Base-by-base conservation (phyloP, 2,329 filamentous ascomycete species). In the Alternaria gansuensis region DNA sequence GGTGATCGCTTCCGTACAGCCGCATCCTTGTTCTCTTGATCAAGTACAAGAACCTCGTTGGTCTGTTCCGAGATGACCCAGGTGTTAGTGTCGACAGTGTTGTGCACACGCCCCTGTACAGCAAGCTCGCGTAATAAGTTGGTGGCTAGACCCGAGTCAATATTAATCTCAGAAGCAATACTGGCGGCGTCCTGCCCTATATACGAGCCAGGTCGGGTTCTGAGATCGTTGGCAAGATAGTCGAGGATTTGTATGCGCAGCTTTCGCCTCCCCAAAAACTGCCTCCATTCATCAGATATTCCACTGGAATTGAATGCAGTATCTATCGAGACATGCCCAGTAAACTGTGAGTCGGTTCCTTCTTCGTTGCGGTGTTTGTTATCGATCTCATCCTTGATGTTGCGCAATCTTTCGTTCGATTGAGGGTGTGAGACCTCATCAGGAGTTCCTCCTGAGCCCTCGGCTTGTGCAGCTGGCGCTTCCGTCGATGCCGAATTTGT, bases 191-290 rank as follows among this genome's bases (percentile, higher is more conserved):
- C 28, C 28, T 66, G 52, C 11, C 68, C 68, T 26, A 68, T 63
- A 23, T 71, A 68, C 2, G 68, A 69, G 1, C 63, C 65, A 14
- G 57, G 55, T 14, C 66, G 54, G 3, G 55, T 51, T 10, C 56
- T 63, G 0, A 66, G 28, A 14, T 69, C 67, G 21, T 58, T 8
- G 2, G 23, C 58, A 9, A 71, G 54, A 43, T 68, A 46, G 0
- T 24, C 14, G 6, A 71, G 48, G 13, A 71, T 54, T 0, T 49
- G 46, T n/a, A 44, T 21, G 17, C n/a, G 5, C 21, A 14, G 24
- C 8, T 1, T 11, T 1, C 40, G 2, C n/a, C 9, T 36, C 17
- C 9, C 3, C 23, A 17, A 14, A 23, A 7, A 2, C 17, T 23
- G 43, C n/a, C 9, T 33, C 5, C 28, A 9, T 5, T 45, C 5